Base-by-base conservation (phyloP, 2,329 filamentous ascomycete species). In the Nemania diffusa region DNA sequence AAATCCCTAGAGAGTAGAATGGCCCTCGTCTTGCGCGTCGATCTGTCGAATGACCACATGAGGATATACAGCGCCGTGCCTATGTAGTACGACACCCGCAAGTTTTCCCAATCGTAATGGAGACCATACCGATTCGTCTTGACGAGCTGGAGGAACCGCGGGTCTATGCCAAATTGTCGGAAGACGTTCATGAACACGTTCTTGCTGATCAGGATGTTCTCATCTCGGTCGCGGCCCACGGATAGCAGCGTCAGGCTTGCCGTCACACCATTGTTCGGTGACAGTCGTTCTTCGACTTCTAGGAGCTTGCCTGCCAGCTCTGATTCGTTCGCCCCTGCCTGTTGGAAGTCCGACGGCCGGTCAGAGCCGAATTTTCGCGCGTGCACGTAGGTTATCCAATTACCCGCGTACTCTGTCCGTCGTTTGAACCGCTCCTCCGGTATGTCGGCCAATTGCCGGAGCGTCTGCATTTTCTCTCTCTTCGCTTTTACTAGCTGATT, bases 31-130 rank as follows among this genome's bases (percentile, higher is more conserved):
- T 46, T 44, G 44, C 66, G 62, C 22, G 66, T 65, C 37, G 17
- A 9, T 24, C 34, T 55, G 26, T 68, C 62, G 48, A 68, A 65
- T 7, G 66, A 65, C 62, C 62, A 68, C 65, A 65, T 65, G 46
- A 68, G 62, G 20, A 61, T 65, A 48, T 65, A 68, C 24, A 68
- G 32, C 9, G 62, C 66, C 27, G 66, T 68, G 1, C 66, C 66
- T n/a, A 68, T 55, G 34, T 68, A 68, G 52, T 68, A 68, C 34
- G 62, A 66, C 5, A 62, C 63, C 15, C 52, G 34, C 22, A 17
- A 17, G 13, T 52, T 62, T 13, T 68, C 57, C 62, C 62, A 62
- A 15, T 68, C 62, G 20, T 68, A 68, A 27, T 58, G 62, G 8
- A 68, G 50, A 2, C 57, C 62, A 9, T 68, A 66, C 24, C 62